These are phyloP conservation scores for Westerdykella aurantiaca DNA, from an alignment of 2,329 filamentous ascomycete genomes.

Conservation along the genomic window DNA sequence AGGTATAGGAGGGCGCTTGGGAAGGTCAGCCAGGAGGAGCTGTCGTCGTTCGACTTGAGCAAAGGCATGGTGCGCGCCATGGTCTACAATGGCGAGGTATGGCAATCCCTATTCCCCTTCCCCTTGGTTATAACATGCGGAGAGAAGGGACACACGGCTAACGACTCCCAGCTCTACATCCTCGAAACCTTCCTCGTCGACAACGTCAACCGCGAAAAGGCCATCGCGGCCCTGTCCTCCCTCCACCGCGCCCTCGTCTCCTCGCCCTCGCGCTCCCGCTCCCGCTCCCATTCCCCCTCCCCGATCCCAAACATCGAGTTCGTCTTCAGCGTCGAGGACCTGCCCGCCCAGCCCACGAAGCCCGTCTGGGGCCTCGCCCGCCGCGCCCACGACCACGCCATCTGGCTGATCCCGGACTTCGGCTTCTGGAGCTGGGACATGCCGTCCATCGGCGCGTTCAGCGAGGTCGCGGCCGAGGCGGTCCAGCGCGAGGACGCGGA, in stretches of 20 bases:
- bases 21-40: conserved; percentile 22
- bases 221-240: conserved; percentile 23
- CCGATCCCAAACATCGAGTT: conserved; percentile 31
- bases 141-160: not conserved
- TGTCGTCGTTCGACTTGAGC: conserved; percentile 23
- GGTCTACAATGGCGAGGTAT: conserved; percentile 25
- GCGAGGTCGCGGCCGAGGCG: conserved; percentile 25
- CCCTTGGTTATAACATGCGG: not conserved
- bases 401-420: conserved; percentile 34
- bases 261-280: conserved; percentile 11
- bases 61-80: conserved; percentile 33
- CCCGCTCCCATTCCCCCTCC: conserved; percentile 8
- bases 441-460: conserved; percentile 25
- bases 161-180: conserved; percentile 22
- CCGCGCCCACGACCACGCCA: conserved; percentile 24
- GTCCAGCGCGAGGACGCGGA: conserved; percentile 22
- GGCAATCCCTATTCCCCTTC: not conserved
- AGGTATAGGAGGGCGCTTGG: conserved; percentile 18
- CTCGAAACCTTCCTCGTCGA: conserved; percentile 30
- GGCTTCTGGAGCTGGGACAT: conserved; percentile 34
- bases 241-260: conserved; percentile 28
- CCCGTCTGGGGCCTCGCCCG: conserved; percentile 31
- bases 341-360: conserved; percentile 24
- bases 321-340: conserved; percentile 29
- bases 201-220: conserved; percentile 31